phyloP scores from a whole-genome alignment of 768 basidiomycete species.

The Russula griseocarnosa region DNA sequence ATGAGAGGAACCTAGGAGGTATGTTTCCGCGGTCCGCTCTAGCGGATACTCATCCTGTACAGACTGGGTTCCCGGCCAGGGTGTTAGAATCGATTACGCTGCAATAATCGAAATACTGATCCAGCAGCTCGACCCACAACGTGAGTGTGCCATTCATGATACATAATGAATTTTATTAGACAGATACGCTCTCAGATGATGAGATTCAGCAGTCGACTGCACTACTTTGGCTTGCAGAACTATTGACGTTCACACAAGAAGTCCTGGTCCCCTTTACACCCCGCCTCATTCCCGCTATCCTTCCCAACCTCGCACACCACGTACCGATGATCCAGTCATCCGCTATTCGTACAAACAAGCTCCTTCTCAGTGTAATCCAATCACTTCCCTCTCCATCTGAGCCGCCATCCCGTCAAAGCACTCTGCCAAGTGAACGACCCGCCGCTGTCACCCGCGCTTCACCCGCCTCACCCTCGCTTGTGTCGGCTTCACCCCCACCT shows the following conservation, averaged over 20 bases:
- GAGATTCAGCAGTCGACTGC: conserved; percentile 94
- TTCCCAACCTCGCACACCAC: conserved; percentile 93
- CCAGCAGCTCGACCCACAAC: conserved; percentile 76
- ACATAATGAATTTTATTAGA: background rate
- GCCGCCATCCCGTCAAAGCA: conserved; percentile 35
- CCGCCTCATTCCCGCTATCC: conserved; percentile 84
- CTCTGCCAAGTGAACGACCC: conserved; percentile 29
- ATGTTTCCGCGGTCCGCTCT: background rate
- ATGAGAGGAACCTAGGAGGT: conserved; percentile 56
- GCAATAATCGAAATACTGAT: conserved; percentile 93
- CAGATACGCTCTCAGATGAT: conserved; percentile 53
- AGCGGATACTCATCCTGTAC: conserved; percentile 5
- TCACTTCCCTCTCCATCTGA: conserved; percentile 72
- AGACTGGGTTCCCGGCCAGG: conserved; percentile 94
- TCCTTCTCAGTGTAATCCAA: conserved; percentile 81
- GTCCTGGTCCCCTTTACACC: conserved; percentile 95
- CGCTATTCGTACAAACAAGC: conserved; percentile 82
- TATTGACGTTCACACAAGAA: conserved; percentile 81
- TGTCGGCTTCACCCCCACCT: conserved; percentile 38
- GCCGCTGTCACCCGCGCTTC: conserved; percentile 34
- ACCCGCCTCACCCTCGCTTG: conserved; percentile 56
- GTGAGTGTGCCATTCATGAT: conserved; percentile 37
- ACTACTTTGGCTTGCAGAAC: conserved; percentile 89
- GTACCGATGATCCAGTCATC: conserved; percentile 83
- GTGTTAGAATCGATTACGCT: conserved; percentile 84